Evolutionary conservation across 305 asterid genomes (phyloP).

Genomic region (Euphrasia arctica): DNA sequence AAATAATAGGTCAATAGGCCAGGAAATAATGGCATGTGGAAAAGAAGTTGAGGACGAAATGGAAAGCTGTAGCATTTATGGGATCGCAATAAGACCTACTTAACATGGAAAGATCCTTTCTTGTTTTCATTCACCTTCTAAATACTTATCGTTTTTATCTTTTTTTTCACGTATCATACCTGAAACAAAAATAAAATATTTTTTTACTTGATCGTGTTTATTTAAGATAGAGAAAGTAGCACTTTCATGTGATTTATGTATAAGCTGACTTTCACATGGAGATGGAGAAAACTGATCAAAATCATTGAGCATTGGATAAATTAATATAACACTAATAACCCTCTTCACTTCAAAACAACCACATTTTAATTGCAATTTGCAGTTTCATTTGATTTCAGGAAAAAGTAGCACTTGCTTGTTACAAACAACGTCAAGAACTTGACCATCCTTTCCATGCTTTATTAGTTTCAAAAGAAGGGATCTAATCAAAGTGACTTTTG

Average conservation of each 20-base stretch:
- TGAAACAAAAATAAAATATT: too few relatives aligned
- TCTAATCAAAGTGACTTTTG: conserved; percentile 3
- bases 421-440: too few relatives aligned
- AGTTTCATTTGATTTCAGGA: too few relatives aligned
- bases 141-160: background rate
- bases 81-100: conserved; percentile 2
- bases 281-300: conserved; percentile 21
- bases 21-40: background rate
- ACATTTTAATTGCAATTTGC: too few relatives aligned
- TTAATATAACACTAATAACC: too few relatives aligned
- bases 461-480: conserved; percentile 2
- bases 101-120: conserved; percentile 38
- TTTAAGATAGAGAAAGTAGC: conserved; percentile 11
- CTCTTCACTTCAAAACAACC: too few relatives aligned
- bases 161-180: too few relatives aligned
- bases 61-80: background rate
- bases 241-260: conserved; percentile 44
- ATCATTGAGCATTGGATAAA: conserved; percentile 15
- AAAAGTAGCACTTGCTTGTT: too few relatives aligned
- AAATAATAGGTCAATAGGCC: conserved; percentile 18
- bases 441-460: background rate
- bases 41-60: background rate
- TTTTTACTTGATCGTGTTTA: too few relatives aligned
- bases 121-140: conserved; percentile 20
- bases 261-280: conserved; percentile 40